Evolutionary conservation across 1,284 basidiomycete genomes (phyloP).

Genomic region (Boletus sp.): DNA sequence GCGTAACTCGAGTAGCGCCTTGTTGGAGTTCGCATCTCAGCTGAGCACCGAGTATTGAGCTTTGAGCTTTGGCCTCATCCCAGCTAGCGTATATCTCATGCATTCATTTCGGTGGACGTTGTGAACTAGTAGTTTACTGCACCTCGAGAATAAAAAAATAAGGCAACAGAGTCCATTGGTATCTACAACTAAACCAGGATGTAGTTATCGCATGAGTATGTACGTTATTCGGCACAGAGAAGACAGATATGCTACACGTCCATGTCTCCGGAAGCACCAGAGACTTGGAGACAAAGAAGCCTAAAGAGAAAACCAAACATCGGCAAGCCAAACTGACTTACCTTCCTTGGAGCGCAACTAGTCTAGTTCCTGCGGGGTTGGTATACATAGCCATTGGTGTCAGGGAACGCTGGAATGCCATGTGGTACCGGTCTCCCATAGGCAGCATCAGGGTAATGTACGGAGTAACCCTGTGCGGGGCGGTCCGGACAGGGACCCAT

Average conservation of each 20-base stretch:
- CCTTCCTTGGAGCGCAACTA: neutral
- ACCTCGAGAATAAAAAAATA: neutral
- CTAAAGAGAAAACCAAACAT: constrained; percentile 2
- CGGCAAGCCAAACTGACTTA: constrained; percentile 3
- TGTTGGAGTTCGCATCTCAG: too few species aligned
- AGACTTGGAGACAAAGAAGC: constrained; percentile 3
- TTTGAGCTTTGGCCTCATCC: too few species aligned
- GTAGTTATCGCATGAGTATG: constrained; percentile 13
- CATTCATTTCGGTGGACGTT: too few species aligned
- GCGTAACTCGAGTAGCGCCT: too few species aligned
- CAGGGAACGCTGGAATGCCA: constrained; percentile 13
- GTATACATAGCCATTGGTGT: constrained; percentile 16
- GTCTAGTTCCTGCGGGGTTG: constrained; percentile 11
- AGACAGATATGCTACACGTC: constrained; percentile 8
- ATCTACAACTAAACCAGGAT: constrained; percentile 12
- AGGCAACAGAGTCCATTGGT: constrained; percentile 9
- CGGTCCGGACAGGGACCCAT: constrained; percentile 17
- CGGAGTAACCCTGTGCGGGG: constrained; percentile 11
- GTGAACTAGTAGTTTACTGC: too few species aligned
- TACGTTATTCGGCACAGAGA: neutral
- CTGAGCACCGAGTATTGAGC: too few species aligned
- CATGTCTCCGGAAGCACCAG: constrained; percentile 15
- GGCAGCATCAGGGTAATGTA: constrained; percentile 10
- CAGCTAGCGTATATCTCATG: too few species aligned
- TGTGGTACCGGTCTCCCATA: constrained; percentile 15